Percentiles rank a stretch among this genome's conserved stretches.
These are phyloP conservation scores for Colletotrichum australisinense DNA, from an alignment of 2,329 filamentous ascomycete genomes.

Conservation along the genomic window DNA sequence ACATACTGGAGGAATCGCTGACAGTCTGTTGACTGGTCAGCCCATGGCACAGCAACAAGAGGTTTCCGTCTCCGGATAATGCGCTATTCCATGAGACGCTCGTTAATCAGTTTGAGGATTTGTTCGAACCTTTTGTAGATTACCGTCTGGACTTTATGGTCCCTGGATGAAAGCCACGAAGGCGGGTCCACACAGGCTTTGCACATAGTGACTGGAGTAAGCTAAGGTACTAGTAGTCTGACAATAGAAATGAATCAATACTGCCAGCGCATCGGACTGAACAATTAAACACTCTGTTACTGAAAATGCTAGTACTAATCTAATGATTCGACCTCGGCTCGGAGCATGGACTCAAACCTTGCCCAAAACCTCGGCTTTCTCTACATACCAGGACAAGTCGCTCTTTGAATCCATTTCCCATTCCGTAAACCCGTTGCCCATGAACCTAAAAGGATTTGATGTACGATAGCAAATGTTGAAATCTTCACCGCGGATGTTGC, in stretches of 20 bases:
- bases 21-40: constrained; percentile 39
- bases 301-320: neutral
- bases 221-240: no score
- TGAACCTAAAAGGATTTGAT: constrained; percentile 56
- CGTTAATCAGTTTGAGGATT: constrained; percentile 40
- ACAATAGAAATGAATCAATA: no score
- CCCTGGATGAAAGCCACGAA: neutral
- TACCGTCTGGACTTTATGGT: constrained; percentile 35
- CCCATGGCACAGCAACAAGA: constrained; percentile 36
- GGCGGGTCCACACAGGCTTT: neutral
- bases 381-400: constrained; percentile 43
- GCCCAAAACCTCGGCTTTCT: constrained; percentile 25
- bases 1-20: constrained; percentile 44
- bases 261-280: no score
- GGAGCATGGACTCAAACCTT: neutral
- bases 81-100: constrained; percentile 40
- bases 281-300: neutral
- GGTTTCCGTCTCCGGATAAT: constrained; percentile 37
- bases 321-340: neutral
- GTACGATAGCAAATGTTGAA: constrained; percentile 58
- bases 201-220: neutral
- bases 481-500: constrained; percentile 57
- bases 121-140: constrained; percentile 34
- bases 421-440: constrained; percentile 60
- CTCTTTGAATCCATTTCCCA: constrained; percentile 49